Conservation (phyloP, 2,329 filamentous ascomycete genomes). For the Exophiala alcalophila region DNA sequence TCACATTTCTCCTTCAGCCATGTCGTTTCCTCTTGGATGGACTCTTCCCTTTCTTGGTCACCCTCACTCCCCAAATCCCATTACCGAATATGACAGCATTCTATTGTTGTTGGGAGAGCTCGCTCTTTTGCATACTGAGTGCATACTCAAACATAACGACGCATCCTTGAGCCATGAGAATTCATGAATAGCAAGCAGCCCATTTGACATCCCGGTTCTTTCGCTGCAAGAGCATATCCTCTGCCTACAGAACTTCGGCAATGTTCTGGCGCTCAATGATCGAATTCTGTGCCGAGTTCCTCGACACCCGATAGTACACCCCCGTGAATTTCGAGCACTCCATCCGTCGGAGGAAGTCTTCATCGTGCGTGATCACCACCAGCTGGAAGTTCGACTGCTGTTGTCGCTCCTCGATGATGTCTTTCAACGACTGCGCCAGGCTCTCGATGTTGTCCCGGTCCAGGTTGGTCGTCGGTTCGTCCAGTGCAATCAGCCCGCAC, state of each 20-base stretch:
- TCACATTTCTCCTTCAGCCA: no score
- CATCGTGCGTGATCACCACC: conserved; percentile 98
- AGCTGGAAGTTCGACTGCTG: conserved; percentile 94
- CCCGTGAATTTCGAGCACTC: conserved; percentile 90
- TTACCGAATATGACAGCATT: no score
- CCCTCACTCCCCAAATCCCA: no score
- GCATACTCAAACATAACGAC: no score
- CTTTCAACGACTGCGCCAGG: conserved; percentile 77
- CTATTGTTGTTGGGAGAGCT: no score
- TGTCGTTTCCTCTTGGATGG: no score
- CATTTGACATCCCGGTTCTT: no score
- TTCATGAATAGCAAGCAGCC: no score
- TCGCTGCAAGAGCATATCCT: no score
- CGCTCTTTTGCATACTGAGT: no score
- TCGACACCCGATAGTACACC: conserved; percentile 80
- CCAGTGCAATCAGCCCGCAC: conserved; percentile 92
- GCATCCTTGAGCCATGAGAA: no score
- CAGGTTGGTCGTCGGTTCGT: conserved; percentile 96
- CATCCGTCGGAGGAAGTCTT: conserved; percentile 92
- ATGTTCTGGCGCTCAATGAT: conserved; percentile 68
- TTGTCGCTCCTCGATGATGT: conserved; percentile 79
- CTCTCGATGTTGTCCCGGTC: conserved; percentile 92
- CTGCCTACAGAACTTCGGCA: conserved; percentile 43
- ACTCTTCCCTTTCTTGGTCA: no score
- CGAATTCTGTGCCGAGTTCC: conserved; percentile 82